Conservation (phyloP, 768 basidiomycete species). For the Suillus hirtellus region DNA sequence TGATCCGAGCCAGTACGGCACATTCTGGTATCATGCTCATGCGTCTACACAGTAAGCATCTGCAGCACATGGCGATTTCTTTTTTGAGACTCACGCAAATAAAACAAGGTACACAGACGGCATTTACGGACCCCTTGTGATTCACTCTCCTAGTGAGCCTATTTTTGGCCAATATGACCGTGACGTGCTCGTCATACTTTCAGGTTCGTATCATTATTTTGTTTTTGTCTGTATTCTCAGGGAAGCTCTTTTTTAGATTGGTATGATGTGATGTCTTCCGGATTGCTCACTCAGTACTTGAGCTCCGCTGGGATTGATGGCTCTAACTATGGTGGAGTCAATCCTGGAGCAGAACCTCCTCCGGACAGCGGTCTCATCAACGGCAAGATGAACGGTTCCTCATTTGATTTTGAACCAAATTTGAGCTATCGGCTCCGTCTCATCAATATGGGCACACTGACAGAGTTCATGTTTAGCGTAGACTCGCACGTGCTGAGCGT, state of each 20-base stretch:
- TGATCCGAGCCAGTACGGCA: constrained; percentile 42
- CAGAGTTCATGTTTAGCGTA: constrained; percentile 44
- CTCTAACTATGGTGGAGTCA: constrained; percentile 31
- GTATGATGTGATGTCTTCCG: constrained; percentile 34
- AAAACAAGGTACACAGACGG: constrained; percentile 45
- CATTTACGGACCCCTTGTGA: constrained; percentile 47
- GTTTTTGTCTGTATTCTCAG: background rate
- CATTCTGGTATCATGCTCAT: constrained; percentile 51
- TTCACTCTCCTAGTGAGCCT: constrained; percentile 41
- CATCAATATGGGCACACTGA: constrained; percentile 49
- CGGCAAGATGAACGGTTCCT: constrained; percentile 26
- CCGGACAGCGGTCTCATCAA: constrained; percentile 40
- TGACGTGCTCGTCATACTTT: constrained; percentile 39
- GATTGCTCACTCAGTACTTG: constrained; percentile 33
- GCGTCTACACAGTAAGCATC: constrained; percentile 29
- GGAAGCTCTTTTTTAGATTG: constrained; percentile 25
- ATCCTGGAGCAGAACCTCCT: constrained; percentile 37
- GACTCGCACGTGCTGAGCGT: constrained; percentile 47
- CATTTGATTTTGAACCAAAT: constrained; percentile 36
- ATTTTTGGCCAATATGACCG: constrained; percentile 37
- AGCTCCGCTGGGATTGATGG: constrained; percentile 26
- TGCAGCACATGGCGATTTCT: constrained; percentile 16
- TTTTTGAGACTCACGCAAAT: constrained; percentile 18
- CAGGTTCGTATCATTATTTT: constrained; percentile 28
- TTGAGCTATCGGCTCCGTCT: constrained; percentile 47